Percentiles rank a stretch among this genome's conserved stretches.
Conservation (phyloP, 495 filamentous ascomycete genomes). For the Massariosphaeria phaeospora region DNA sequence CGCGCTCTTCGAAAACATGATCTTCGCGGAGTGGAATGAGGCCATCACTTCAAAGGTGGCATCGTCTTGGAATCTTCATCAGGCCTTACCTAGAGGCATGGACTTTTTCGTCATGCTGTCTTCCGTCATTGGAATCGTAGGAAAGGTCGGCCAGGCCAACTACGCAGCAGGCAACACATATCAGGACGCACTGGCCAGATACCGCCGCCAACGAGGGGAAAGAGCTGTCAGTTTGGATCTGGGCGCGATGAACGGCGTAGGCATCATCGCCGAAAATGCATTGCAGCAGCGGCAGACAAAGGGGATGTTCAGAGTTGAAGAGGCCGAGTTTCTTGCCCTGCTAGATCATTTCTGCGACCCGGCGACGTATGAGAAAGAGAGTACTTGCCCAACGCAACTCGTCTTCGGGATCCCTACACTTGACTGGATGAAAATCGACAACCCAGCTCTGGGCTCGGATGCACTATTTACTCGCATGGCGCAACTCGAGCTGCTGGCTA, state of each 20-base stretch:
- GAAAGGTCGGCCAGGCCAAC: neutral
- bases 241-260: neutral
- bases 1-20: conserved; percentile 1
- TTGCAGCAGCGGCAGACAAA: neutral
- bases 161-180: conserved; percentile 2
- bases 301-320: neutral
- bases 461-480: neutral
- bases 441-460: neutral
- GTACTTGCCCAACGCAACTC: neutral
- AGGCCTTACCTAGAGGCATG: neutral
- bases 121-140: neutral
- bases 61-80: conserved; percentile 20
- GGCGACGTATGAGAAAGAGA: neutral
- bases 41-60: conserved; percentile 7
- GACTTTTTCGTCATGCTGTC: conserved; percentile 22
- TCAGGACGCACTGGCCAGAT: conserved; percentile 2
- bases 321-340: neutral
- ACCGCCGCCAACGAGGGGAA: conserved; percentile 1
- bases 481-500: neutral
- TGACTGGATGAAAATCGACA: neutral
- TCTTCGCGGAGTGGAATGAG: neutral
- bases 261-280: conserved; percentile 14
- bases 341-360: neutral
- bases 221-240: neutral
- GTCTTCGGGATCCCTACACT: neutral